Evolutionary conservation across 164 flowering plant species (phyloP).

Genomic region (Stephania yunnanensis): DNA sequence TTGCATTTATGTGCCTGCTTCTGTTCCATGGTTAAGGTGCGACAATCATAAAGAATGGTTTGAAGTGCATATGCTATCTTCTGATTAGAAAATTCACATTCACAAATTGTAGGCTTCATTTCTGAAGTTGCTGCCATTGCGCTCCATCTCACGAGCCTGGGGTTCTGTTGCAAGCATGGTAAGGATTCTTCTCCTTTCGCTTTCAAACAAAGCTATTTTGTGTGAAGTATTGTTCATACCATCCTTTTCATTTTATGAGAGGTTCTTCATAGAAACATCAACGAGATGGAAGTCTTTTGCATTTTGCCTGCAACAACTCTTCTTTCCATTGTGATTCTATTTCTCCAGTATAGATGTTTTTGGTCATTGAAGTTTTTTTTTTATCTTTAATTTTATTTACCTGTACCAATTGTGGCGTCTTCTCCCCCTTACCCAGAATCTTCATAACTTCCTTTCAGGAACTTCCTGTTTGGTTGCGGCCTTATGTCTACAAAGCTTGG

Average conservation of each 20-base stretch:
- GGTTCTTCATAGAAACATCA: not conserved
- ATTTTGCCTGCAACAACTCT: not conserved
- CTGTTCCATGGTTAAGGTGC: not conserved
- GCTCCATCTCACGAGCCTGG: conserved; percentile 83
- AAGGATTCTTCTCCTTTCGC: conserved; percentile 23
- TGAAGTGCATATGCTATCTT: conserved; percentile 6
- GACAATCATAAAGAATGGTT: not conserved
- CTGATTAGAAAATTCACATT: conserved; percentile 9
- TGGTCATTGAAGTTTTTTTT: not conserved
- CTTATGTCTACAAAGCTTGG: conserved; percentile 72
- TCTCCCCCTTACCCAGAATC: not conserved
- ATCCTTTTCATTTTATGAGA: not conserved
- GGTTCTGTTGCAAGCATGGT: conserved; percentile 71
- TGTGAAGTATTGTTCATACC: not conserved
- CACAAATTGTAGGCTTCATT: conserved; percentile 58
- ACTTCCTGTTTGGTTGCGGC: conserved; percentile 73
- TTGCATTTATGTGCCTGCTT: conserved; percentile 1
- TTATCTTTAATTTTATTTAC: too few relatives aligned
- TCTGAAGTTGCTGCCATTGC: conserved; percentile 73
- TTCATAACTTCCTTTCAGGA: conserved; percentile 38
- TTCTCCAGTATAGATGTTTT: not conserved
- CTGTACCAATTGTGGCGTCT: too few relatives aligned
- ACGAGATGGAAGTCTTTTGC: not conserved
- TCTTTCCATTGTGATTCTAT: not conserved
- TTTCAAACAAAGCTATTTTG: not conserved